Evolutionary conservation across 2,329 filamentous ascomycete species (phyloP), one percentile per base, ranked within the genome.

Genomic region (Monosporascus sp.): DNA sequence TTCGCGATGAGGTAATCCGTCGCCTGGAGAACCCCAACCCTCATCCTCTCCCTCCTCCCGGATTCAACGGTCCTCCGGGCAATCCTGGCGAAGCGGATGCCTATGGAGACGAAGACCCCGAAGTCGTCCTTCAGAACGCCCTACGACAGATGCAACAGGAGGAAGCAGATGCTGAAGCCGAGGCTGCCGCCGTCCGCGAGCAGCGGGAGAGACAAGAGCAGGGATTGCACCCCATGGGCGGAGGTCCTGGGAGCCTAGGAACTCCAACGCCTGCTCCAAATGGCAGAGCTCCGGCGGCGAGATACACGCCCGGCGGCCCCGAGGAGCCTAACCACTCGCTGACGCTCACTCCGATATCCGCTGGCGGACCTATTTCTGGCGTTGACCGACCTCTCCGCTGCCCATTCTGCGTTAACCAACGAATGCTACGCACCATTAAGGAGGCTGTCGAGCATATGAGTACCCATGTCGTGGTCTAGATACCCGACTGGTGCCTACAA

Each of bases 361-460:
- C 77, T 17, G 75, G 75, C 17, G 73, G 68, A 4, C 74, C 77
- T 7, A 63, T 78, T 27, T 70, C 75, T 4, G 66, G 68, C 6
- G 70, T 72, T 34, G 77, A 83, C 37, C 67, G 74, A 20, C 79
- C 81, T 2, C 64, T 82, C 27, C 73, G 81, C 18, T 84, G 81
- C 57, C 81, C 81, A 1, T 84, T 82, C 58, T 84, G 81, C 56
- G 74, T 84, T 37, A 84, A 84, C 58, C 78, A 82, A 59, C 74
- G 81, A 6, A 82, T 84, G 80, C 71, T 84, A 49, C 72, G 80
- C 18, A 80, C 74, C 1, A 80, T 84, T 46, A 83, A 81, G 65
- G 81, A 84, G 63, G 79, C 81, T 5, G 80, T 84, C 3, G 81
- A 84, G 64, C 81, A 84, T 61, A 72, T 84, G 73, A 81, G 80